These are phyloP conservation scores for Neurospora hispaniola DNA, from an alignment of 495 filamentous ascomycete species.

Conservation along the genomic window DNA sequence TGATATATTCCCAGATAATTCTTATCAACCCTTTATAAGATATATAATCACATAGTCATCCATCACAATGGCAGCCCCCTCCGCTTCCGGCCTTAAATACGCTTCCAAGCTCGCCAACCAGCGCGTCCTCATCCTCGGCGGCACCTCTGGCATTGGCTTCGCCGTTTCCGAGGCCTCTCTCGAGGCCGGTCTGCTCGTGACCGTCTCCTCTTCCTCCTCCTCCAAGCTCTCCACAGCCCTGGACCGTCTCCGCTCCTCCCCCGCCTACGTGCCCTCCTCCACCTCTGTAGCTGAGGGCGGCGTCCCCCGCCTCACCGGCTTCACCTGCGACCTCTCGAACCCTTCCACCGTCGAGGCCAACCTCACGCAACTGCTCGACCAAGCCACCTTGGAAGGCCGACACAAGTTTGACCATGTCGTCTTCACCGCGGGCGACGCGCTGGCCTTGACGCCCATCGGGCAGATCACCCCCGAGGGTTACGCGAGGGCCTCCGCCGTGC, in stretches of 20 bases:
- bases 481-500: slow-evolving; percentile 29
- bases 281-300: not conserved
- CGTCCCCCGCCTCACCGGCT: slow-evolving; percentile 16
- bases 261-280: slow-evolving; percentile 14
- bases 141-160: slow-evolving; percentile 46
- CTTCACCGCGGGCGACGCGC: slow-evolving; percentile 44
- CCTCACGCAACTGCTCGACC: slow-evolving; percentile 35
- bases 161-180: slow-evolving; percentile 40
- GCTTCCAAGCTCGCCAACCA: slow-evolving; percentile 25
- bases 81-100: slow-evolving; percentile 1
- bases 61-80: not conserved
- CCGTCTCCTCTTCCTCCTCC: slow-evolving; percentile 39
- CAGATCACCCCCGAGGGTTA: slow-evolving; percentile 31
- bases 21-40: too few species aligned
- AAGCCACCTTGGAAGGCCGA: slow-evolving; percentile 14
- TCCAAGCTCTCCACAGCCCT: slow-evolving; percentile 29
- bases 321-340: slow-evolving; percentile 40
- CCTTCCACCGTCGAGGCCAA: slow-evolving; percentile 30
- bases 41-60: not conserved
- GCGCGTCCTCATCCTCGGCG: slow-evolving; percentile 44
- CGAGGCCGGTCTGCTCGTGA: slow-evolving; percentile 39
- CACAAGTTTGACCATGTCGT: slow-evolving; percentile 48
- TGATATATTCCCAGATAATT: not conserved
- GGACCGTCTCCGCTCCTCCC: slow-evolving; percentile 22
- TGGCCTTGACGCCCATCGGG: slow-evolving; percentile 21